Base-by-base conservation (phyloP, 148 eudicot species). In the Hydrangea macrophylla region DNA sequence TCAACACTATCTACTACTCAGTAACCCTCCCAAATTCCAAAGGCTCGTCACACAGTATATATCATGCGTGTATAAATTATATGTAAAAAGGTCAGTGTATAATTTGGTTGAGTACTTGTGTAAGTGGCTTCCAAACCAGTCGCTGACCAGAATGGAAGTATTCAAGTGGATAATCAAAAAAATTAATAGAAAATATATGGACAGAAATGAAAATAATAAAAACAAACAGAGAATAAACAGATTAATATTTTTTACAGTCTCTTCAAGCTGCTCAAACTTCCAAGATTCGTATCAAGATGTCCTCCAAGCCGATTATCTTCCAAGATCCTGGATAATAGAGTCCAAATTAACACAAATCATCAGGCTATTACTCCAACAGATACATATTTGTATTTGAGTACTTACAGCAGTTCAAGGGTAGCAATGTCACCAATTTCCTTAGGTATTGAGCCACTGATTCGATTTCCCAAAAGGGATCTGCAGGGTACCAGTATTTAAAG, bases 241-340 rank as follows among this genome's bases (percentile, higher is more conserved):
- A 13, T 10, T 55, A 42, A 57, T 3, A 31, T 60, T 25, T 88
- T 84, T 78, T n/a, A 92, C 96, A 90, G 58, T 76, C 76, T 78
- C 24, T 31, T 69, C 83, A 92, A 80, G 48, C 60, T 55, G 67
- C 71, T 78, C 86, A 92, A 73, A 76, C 75, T 81, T 65, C 96
- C 98, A 20, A 93, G 81, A 37, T 79, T 81, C 50, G 24, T 45
- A 26, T 88, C 95, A 65, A 93, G 75, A 55, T 76, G 73, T 73
- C 98, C 98, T 71, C 20, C 78, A 39, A 93, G 78, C 44, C 20
- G 79, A 76, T 86, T 90, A 58, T 83, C 79, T 76, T 88, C 92
- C 71, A 88, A 58, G 7, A 77, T 27, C 74, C 95, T 88, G 80
- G 31, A 69, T 33, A 54, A 33, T 32, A 63, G 2, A 50, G 57